These are phyloP conservation scores for Iris pallida DNA, from an alignment of 116 monocot genomes.

Conservation along the genomic window DNA sequence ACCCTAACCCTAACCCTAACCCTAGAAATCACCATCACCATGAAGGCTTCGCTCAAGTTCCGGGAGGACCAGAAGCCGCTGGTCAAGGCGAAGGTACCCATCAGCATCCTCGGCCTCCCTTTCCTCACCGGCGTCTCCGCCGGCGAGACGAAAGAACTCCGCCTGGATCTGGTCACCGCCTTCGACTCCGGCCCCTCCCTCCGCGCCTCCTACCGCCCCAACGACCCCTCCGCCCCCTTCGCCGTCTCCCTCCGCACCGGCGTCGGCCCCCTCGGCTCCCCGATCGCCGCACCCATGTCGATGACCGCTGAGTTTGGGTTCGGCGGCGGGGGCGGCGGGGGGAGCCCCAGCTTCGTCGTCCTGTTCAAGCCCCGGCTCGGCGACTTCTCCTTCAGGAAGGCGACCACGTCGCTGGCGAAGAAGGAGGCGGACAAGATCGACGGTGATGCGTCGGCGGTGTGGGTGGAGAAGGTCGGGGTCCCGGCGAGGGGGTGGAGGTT, in stretches of 20 bases:
- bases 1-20: conserved; percentile 9
- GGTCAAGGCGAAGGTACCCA: conserved; percentile 54
- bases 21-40: conserved; percentile 6
- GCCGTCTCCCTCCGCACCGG: conserved; percentile 54
- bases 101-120: conserved; percentile 57
- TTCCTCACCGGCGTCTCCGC: conserved; percentile 43
- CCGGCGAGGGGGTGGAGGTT: conserved; percentile 16
- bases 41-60: conserved; percentile 93
- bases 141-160: conserved; percentile 49
- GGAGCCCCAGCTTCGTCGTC: conserved; percentile 36
- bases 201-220: conserved; percentile 67
- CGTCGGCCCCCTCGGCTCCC: conserved; percentile 55
- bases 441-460: conserved; percentile 9
- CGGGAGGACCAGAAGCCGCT: conserved; percentile 65
- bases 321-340: not conserved
- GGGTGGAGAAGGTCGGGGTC: conserved; percentile 3
- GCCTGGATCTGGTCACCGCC: conserved; percentile 60
- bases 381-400: conserved; percentile 61
- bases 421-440: conserved; percentile 12
- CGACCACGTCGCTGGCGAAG: conserved; percentile 14
- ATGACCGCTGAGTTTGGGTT: conserved; percentile 64
- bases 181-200: conserved; percentile 52
- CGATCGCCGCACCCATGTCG: conserved; percentile 43
- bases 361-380: conserved; percentile 71
- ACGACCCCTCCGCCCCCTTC: conserved; percentile 51